Evolutionary conservation across 2,329 filamentous ascomycete species (phyloP).

Genomic region (Sporothrix protearum): DNA sequence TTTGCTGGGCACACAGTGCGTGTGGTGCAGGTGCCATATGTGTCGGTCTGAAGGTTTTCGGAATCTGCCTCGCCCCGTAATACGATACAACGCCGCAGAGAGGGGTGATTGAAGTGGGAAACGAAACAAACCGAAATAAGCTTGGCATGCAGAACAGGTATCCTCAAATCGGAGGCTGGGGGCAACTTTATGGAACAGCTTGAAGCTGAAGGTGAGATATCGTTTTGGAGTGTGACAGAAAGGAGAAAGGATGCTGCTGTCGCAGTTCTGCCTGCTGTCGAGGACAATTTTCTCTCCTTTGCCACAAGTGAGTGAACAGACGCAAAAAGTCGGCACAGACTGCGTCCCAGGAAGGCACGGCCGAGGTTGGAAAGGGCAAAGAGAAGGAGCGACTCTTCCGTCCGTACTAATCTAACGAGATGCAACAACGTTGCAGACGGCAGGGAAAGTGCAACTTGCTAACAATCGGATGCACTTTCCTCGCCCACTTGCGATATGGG

Average conservation of each 20-base stretch:
- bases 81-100: background rate
- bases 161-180: background rate
- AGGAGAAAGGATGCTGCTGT: background rate
- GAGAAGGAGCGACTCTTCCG: background rate
- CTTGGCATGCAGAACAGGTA: slow-evolving; percentile 5
- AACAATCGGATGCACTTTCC: background rate
- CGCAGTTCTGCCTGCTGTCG: background rate
- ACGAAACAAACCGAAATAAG: background rate
- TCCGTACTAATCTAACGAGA: background rate
- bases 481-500: background rate
- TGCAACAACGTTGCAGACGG: background rate
- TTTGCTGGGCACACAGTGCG: background rate
- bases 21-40: background rate
- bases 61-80: slow-evolving; percentile 4
- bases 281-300: background rate
- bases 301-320: background rate
- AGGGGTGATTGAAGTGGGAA: background rate
- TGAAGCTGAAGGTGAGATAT: background rate
- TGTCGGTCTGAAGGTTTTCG: background rate
- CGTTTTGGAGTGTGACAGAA: background rate
- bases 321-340: background rate
- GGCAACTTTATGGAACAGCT: background rate
- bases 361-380: background rate
- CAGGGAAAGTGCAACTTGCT: background rate
- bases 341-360: background rate